Evolutionary conservation across 306 rosid species (phyloP).

Genomic region (Morella rubra): DNA sequence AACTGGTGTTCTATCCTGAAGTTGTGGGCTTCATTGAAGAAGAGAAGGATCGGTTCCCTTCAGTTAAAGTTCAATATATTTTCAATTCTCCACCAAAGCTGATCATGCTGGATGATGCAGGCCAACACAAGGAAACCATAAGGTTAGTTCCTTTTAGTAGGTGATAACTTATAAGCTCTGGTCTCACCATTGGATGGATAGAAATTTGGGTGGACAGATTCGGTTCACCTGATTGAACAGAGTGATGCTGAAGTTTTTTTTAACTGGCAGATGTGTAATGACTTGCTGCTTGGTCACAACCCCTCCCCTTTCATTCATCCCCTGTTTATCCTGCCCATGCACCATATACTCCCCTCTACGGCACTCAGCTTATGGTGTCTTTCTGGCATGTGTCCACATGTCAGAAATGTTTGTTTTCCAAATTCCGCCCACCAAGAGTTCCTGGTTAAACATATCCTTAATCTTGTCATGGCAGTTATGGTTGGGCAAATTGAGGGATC

Average conservation of each 20-base stretch:
- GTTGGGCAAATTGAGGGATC: background rate
- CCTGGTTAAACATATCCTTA: background rate
- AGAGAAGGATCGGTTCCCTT: conserved; percentile 74
- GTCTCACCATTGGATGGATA: background rate
- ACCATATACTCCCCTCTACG: background rate
- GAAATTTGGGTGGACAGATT: background rate
- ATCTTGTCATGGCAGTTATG: background rate
- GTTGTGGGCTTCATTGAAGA: conserved; percentile 93
- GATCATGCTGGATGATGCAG: conserved; percentile 77
- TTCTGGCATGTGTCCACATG: background rate
- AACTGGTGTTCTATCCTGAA: conserved; percentile 94
- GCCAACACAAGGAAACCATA: conserved; percentile 79
- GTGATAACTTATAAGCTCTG: background rate
- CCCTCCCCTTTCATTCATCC: background rate
- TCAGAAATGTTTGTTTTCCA: background rate
- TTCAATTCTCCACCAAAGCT: conserved; percentile 94
- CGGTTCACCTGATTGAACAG: background rate
- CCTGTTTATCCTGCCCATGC: background rate
- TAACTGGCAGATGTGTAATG: background rate
- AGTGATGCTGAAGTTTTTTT: background rate
- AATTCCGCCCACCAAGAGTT: background rate
- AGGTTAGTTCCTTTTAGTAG: conserved; percentile 44
- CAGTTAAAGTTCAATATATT: conserved; percentile 70
- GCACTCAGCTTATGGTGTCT: background rate
- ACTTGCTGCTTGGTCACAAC: background rate